A percentile compares a stretch with the other conserved stretches of the same genome.
Evolutionary conservation across 257 asterid genomes (phyloP).

Genomic region (Solanum clarkiae): DNA sequence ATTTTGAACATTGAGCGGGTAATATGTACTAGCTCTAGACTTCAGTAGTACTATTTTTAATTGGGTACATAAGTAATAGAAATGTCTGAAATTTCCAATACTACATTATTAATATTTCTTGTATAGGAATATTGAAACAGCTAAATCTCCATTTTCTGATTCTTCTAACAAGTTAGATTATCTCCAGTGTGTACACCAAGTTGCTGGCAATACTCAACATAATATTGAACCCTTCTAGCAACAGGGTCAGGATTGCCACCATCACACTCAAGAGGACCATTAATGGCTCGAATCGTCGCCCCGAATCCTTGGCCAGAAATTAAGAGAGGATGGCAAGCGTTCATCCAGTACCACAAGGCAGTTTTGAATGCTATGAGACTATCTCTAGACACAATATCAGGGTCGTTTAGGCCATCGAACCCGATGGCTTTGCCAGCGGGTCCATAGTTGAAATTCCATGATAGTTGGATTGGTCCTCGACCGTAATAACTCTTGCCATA

Average conservation of each 20-base stretch:
- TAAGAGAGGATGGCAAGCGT: constrained; percentile 6
- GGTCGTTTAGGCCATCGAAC: constrained; percentile 17
- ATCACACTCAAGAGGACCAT: constrained; percentile 12
- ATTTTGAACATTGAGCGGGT: too few relatives aligned
- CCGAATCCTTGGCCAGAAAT: constrained; percentile 19
- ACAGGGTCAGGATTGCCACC: constrained; percentile 3
- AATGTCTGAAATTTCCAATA: not conserved
- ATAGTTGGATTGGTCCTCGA: constrained; percentile 21
- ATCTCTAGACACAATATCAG: constrained; percentile 8
- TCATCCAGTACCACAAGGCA: constrained; percentile 30
- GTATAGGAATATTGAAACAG: not conserved
- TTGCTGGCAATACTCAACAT: constrained; percentile 13
- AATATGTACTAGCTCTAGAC: not conserved
- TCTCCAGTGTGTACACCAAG: constrained; percentile 13
- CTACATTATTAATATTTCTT: not conserved
- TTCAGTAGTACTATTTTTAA: not conserved
- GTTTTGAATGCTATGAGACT: constrained; percentile 10
- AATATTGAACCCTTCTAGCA: constrained; percentile 5
- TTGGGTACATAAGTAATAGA: not conserved
- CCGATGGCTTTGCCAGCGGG: constrained; percentile 17
- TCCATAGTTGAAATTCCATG: constrained; percentile 28
- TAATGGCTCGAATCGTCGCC: constrained; percentile 21
- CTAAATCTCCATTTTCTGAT: not conserved
- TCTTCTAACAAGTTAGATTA: not conserved
- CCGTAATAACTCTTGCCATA: constrained; percentile 10